These are phyloP conservation scores for Colletotrichum sp. DNA, from an alignment of 2,329 filamentous ascomycete genomes.

Conservation along the genomic window DNA sequence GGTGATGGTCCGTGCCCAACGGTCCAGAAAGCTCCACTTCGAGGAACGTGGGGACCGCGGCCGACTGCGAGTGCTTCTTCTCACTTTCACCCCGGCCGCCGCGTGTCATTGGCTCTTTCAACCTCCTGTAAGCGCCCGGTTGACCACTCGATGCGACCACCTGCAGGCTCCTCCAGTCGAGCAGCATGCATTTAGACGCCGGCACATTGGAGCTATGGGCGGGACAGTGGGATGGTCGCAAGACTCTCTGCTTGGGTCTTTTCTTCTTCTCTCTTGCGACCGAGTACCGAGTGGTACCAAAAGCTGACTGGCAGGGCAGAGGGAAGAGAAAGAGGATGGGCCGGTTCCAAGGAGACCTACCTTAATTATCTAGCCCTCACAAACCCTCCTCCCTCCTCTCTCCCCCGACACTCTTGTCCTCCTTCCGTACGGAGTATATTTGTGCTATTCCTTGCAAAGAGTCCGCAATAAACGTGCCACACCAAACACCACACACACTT, in stretches of 20 bases:
- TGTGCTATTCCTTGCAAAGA: background rate
- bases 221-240: background rate
- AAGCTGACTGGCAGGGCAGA: background rate
- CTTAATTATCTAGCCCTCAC: background rate
- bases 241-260: background rate
- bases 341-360: background rate
- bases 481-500: background rate
- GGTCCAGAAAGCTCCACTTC: background rate
- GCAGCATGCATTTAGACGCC: slow-evolving; percentile 14
- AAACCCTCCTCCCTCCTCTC: background rate
- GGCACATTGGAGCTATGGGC: background rate
- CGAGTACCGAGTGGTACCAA: slow-evolving; percentile 7
- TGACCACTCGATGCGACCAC: slow-evolving; percentile 21
- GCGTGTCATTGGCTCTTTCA: slow-evolving; percentile 15
- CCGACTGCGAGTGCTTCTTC: background rate
- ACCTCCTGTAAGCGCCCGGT: slow-evolving; percentile 23
- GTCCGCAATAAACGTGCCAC: background rate
- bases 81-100: background rate
- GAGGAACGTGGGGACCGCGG: background rate
- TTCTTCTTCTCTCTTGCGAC: background rate
- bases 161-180: slow-evolving; percentile 17
- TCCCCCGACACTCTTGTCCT: background rate
- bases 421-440: background rate
- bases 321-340: background rate
- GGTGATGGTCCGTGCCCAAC: background rate